Base-by-base conservation (phyloP, 169 alveolate genomes). In the Theileria sp. region DNA sequence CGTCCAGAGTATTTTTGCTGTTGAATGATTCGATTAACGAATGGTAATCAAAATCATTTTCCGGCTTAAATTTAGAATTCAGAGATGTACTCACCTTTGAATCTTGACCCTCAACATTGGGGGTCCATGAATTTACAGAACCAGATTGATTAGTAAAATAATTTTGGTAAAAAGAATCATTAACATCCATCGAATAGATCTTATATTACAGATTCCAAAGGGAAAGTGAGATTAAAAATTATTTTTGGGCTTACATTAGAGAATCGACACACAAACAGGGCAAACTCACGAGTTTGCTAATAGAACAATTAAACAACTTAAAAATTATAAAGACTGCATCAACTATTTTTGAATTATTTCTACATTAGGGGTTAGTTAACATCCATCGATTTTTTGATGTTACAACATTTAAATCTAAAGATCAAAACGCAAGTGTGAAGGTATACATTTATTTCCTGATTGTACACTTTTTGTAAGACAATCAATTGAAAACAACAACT, bases 381-480 rank as follows among this genome's bases (percentile, higher is more conserved):
- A 64, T 15, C 72, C 8, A 21, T 64, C 21, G 38, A 30, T 64
- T 64, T 64, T n/a, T 64, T 64, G 38, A 64, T 23, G 28, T 58
- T 58, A 58, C 50, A 26, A 64, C 32, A 64, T 17, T 26, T 64
- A 64, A 64, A 64, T 64, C 50, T 64, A 64, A 38, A 64, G 32
- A 64, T n/a, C 50, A 64, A 23, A 38, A 30, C 32, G 6, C 5
- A 44, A 44, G 54, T 44, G 54, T 60, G 68, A 21, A 23, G 38
- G 32, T 15, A 26, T 21, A n/a, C 72, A 23, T n/a, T 15, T n/a
- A n/a, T 15, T 19, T 15, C 6, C 9, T n/a, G 23, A 26, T 21
- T 64, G 72, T 64, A 64, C 72, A 64, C 38, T 64, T 64, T 64
- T 21, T 15, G 72, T 64, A 64, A 32, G 23, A 23, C 23, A 64